Base-by-base conservation (phyloP, 2,329 filamentous ascomycete species). In the Epichloe aotearoae region DNA sequence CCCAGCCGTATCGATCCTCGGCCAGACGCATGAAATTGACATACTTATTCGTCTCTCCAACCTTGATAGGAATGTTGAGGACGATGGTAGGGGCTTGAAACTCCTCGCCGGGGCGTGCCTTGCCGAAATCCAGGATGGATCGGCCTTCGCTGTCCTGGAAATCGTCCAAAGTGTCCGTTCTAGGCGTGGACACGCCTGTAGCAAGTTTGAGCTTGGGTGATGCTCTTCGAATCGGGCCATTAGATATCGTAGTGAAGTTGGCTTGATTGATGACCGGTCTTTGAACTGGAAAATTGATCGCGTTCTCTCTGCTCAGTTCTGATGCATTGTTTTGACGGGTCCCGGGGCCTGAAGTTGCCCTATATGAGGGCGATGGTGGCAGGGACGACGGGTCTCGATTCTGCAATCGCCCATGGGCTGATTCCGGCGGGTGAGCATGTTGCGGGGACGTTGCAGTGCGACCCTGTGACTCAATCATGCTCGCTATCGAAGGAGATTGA, bases 1-100 rank as follows among this genome's bases (percentile, higher is more conserved):
- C 89, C 75, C 91, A 95, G 23, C 93, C 93, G 64, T 96, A 97
- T 55, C 84, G 86, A 56, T 94, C 89, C 67, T 95, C 88, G 11
- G 94, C 93, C 67, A 97, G 76, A 43, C 88, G 87, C 61, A 91
- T 90, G 57, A 97, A 96, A 66, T 97, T 97, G 69, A 98, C 82
- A 54, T 94, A 91, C 57, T 91, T 88, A 65, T 95, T 95, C 37
- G 80, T 84, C 59, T 87, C 82, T 40, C 88, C 87, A 5, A 59
- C 56, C 52, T 84, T 79, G 39, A 98, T 76, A 0, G 86, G 82
- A 52, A 98, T 83, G 50, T 86, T 83, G 17, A 98, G 76, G 49
- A 94, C 79, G 55, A 98, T 95, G 4, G 82, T 95, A 40, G 82
- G 89, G 3, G 78, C 79, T 52, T 73, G 66, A 3, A 71, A 65